Percentiles rank a stretch among this genome's conserved stretches.
phyloP scores from a whole-genome alignment of 805 yeast species.

The Myxozyma mucilagina region DNA sequence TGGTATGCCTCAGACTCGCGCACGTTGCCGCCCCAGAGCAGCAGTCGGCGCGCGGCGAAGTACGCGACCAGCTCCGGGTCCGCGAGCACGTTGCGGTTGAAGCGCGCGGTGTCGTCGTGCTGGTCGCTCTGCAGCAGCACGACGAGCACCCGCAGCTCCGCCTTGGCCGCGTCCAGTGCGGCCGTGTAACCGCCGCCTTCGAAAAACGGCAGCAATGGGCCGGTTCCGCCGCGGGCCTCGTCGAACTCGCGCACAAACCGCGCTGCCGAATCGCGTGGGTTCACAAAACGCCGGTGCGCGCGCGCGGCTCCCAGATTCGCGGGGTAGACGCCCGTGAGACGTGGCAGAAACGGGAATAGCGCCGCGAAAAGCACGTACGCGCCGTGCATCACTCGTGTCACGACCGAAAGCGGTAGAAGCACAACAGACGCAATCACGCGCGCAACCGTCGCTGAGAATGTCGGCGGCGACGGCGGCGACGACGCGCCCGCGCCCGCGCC shows the following conservation, averaged over 20 bases:
- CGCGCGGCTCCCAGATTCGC: conserved; percentile 44
- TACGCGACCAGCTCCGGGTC: conserved; percentile 51
- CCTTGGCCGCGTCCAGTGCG: conserved; percentile 69
- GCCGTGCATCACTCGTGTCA: conserved; percentile 35
- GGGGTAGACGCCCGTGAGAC: conserved; percentile 43
- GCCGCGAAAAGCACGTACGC: conserved; percentile 23
- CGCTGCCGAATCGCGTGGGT: conserved; percentile 55
- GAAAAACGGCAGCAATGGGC: conserved; percentile 44
- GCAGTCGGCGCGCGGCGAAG: conserved; percentile 52
- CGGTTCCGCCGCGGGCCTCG: conserved; percentile 43
- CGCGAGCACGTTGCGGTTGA: conserved; percentile 57
- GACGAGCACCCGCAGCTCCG: conserved; percentile 68
- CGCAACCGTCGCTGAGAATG: conserved; percentile 35
- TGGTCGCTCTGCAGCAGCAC: conserved; percentile 72
- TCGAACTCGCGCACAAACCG: conserved; percentile 55
- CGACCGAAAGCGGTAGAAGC: conserved; percentile 41
- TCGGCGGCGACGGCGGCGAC: conserved; percentile 22
- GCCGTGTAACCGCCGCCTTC: conserved; percentile 82
- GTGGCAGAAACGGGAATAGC: conserved; percentile 44
- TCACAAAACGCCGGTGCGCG: conserved; percentile 40
- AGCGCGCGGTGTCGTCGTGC: conserved; percentile 59
- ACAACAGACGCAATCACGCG: conserved; percentile 37
- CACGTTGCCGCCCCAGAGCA: conserved; percentile 88
- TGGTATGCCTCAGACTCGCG: conserved; percentile 81
- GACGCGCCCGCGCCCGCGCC: conserved; percentile 26